phyloP scores from a whole-genome alignment of 2,329 filamentous ascomycete genomes.

The Stagonosporopsis vannaccii region DNA sequence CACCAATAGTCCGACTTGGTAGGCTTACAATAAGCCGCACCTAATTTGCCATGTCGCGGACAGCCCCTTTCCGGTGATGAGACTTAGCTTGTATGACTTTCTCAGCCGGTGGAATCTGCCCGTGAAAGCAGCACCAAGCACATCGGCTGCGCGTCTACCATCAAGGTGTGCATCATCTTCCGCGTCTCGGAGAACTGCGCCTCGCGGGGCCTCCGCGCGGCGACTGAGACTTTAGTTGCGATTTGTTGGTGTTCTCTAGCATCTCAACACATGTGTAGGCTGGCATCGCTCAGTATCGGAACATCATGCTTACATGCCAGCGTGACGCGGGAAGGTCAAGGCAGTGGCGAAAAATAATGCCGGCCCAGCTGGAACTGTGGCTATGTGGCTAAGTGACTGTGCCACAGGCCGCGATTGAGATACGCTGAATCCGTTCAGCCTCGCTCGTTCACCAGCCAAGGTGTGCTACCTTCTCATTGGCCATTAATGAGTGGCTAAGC shows the following conservation, averaged over 20 bases:
- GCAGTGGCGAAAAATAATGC: not conserved
- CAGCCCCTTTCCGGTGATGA: constrained; percentile 9
- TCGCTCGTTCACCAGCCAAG: not conserved
- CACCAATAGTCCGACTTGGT: not conserved
- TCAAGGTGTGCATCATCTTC: not conserved
- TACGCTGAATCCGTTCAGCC: not conserved
- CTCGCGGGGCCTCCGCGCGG: not conserved
- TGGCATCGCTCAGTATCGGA: not conserved
- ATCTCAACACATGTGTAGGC: not conserved
- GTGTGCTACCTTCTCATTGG: not conserved
- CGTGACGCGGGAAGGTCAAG: not conserved
- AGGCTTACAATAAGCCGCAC: not conserved
- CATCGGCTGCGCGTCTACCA: not conserved
- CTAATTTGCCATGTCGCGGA: not conserved
- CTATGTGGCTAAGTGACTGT: constrained; percentile 4
- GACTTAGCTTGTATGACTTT: not conserved
- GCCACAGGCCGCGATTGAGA: not conserved
- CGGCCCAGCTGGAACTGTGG: not conserved
- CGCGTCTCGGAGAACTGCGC: not conserved
- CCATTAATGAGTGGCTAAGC: not conserved
- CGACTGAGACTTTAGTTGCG: not conserved
- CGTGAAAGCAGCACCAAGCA: not conserved
- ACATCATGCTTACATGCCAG: not conserved
- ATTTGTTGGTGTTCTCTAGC: not conserved
- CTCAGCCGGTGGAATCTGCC: not conserved